phyloP scores from a whole-genome alignment of 2,329 filamentous ascomycete genomes.

The Chaetomium sp. region DNA sequence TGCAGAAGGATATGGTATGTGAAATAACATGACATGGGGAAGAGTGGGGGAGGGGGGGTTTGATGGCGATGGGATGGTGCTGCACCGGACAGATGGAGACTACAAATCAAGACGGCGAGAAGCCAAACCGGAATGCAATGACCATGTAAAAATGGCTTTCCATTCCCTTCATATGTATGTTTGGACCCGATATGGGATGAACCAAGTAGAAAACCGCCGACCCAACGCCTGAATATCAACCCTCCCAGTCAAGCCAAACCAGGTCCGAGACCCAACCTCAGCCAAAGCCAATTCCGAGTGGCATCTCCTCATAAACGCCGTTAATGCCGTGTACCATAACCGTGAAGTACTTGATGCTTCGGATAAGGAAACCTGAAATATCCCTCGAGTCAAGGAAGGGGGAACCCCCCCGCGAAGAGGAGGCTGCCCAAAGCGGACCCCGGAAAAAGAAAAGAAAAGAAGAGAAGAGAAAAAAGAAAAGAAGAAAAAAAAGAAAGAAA shows the following conservation, averaged over 20 bases:
- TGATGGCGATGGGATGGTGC: background rate
- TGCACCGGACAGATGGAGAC: background rate
- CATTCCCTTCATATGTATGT: background rate
- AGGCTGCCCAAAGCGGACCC: background rate
- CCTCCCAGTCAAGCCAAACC: background rate
- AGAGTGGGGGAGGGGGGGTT: background rate
- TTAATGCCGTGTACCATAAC: background rate
- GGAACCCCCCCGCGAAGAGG: background rate
- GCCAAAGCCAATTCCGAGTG: background rate
- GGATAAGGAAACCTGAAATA: background rate
- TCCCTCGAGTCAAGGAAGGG: background rate
- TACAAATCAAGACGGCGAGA: background rate
- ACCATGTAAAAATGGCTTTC: too few species aligned
- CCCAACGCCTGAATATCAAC: conserved; percentile 10
- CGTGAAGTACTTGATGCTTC: background rate
- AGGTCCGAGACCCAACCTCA: background rate
- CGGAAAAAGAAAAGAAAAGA: background rate
- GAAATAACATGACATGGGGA: too few species aligned
- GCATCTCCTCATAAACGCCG: background rate
- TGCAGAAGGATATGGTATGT: too few species aligned
- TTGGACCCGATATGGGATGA: background rate
- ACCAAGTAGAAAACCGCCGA: background rate
- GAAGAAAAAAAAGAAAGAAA: background rate
- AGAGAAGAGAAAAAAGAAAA: background rate
- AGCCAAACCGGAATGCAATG: background rate